A percentile compares a stretch with the other conserved stretches of the same genome.
phyloP scores from a whole-genome alignment of 2,329 filamentous ascomycete genomes.

The Phyllosticta citrichinensis region DNA sequence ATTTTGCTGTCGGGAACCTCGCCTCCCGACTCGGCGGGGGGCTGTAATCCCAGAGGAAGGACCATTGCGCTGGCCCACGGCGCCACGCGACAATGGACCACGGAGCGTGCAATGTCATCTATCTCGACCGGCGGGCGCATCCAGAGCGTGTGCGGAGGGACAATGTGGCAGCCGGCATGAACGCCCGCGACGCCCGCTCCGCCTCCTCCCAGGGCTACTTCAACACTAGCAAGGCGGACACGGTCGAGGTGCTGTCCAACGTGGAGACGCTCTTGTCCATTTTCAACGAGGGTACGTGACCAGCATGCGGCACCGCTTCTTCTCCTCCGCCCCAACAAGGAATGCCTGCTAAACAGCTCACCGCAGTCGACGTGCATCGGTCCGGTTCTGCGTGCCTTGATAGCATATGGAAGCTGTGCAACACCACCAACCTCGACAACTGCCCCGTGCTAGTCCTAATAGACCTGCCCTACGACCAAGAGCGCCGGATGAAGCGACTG shows the following conservation, averaged over 20 bases:
- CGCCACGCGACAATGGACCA: conserved; percentile 27
- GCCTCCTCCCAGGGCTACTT: conserved; percentile 26
- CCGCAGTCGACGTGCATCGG: conserved; percentile 29
- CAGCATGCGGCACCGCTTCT: background rate
- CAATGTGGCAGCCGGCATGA: conserved; percentile 24
- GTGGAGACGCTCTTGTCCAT: conserved; percentile 30
- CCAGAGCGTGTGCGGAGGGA: conserved; percentile 30
- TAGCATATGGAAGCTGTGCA: conserved; percentile 19
- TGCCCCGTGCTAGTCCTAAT: conserved; percentile 32
- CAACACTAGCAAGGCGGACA: conserved; percentile 20
- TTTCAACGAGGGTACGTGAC: conserved; percentile 30
- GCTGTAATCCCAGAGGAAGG: conserved; percentile 8
- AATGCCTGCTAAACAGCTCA: background rate
- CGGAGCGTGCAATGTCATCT: conserved; percentile 36
- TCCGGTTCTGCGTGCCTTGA: conserved; percentile 29
- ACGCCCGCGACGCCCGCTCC: conserved; percentile 15
- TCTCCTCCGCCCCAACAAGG: background rate
- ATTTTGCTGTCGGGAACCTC: conserved; percentile 11
- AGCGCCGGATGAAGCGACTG: conserved; percentile 29
- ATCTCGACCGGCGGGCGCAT: conserved; percentile 33
- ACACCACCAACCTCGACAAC: conserved; percentile 22
- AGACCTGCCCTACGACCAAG: conserved; percentile 34
- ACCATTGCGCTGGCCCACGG: conserved; percentile 6
- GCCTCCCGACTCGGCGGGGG: conserved; percentile 10
- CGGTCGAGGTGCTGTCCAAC: conserved; percentile 28